Conservation (phyloP, 1,284 basidiomycete species). For the Chalciporus sp. region DNA sequence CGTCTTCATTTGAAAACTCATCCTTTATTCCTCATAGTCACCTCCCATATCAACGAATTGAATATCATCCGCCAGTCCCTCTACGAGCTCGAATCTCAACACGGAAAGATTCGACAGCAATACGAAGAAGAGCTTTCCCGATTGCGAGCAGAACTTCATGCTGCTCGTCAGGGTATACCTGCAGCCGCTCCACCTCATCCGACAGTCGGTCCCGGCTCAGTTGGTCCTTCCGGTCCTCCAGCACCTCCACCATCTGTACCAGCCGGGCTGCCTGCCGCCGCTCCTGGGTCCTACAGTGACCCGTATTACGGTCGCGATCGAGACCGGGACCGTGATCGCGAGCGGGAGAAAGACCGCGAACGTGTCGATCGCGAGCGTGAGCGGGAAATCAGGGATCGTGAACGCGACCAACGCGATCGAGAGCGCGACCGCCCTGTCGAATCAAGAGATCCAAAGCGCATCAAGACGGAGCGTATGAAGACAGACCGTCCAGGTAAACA, state of each 20-base stretch:
- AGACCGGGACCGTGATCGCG: slow-evolving; percentile 41
- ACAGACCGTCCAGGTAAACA: slow-evolving; percentile 41
- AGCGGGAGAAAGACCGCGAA: slow-evolving; percentile 41
- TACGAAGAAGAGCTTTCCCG: slow-evolving; percentile 77
- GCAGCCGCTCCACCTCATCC: slow-evolving; percentile 36
- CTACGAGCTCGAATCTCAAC: slow-evolving; percentile 77
- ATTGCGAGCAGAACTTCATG: slow-evolving; percentile 65
- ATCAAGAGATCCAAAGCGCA: slow-evolving; percentile 47
- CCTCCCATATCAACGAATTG: slow-evolving; percentile 71
- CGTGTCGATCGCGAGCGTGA: slow-evolving; percentile 40
- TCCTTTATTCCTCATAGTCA: slow-evolving; percentile 44
- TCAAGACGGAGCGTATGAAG: slow-evolving; percentile 48
- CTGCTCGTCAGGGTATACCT: slow-evolving; percentile 40
- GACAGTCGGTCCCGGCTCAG: slow-evolving; percentile 35
- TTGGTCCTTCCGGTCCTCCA: slow-evolving; percentile 34
- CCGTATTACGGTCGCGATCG: slow-evolving; percentile 45
- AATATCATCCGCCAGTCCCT: slow-evolving; percentile 74
- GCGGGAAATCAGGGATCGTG: slow-evolving; percentile 38
- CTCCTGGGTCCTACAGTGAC: slow-evolving; percentile 40
- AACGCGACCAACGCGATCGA: slow-evolving; percentile 41
- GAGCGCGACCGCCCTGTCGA: slow-evolving; percentile 38
- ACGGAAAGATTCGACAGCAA: slow-evolving; percentile 70
- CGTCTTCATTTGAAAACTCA: slow-evolving; percentile 8
- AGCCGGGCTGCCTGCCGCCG: slow-evolving; percentile 30
- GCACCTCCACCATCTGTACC: slow-evolving; percentile 31